Base-by-base conservation (phyloP, 2,329 filamentous ascomycete species). In the Fonsecaea monophora region DNA sequence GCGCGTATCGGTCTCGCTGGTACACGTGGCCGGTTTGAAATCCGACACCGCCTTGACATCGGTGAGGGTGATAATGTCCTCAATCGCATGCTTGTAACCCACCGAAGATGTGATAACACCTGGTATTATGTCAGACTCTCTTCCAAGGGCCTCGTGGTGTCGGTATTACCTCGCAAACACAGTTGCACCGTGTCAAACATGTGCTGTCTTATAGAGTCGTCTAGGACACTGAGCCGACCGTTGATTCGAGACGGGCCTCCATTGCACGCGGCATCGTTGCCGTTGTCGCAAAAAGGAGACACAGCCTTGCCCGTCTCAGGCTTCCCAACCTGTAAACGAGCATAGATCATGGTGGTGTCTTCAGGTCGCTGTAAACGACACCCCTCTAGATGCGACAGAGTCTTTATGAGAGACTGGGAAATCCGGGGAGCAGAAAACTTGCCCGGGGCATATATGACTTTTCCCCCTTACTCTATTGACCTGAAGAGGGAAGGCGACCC, bases 51-150 rank as follows among this genome's bases (percentile, higher is more conserved):
- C 38, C 40, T 68, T 70, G 53, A 70, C 62, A 54, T 70, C 68
- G 57, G 68, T 70, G 53, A 70, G 35, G 54, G 68, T 70, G 53
- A 70, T 70, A 38, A 70, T 63, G 53, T 70, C 68, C 40, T 70
- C 68, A 21, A 70, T 15, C 13, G 40, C 58, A 18, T 12, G 66
- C 38, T 53, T 64, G 32, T 53, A 30, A 15, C 68, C 68, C n/a
- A 70, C 42, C 30, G 50, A 68, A 30, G 68, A 66, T 15, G 53
- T 53, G n/a, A 70, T 68, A 15, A 70, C 62, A 13, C 68, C 67
- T 69, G 62, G 50, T 9, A 45, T 45, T 10, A 21, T 6, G 40
- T 12, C 10, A 56, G 40, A 32, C 42, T 53, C 32, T 12, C 50
- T 10, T 25, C 9, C 18, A n/a, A 21, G 3, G 34, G 34, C 9